Evolutionary conservation across 331 rosid genomes (phyloP).

Genomic region (Rosa hybrid): DNA sequence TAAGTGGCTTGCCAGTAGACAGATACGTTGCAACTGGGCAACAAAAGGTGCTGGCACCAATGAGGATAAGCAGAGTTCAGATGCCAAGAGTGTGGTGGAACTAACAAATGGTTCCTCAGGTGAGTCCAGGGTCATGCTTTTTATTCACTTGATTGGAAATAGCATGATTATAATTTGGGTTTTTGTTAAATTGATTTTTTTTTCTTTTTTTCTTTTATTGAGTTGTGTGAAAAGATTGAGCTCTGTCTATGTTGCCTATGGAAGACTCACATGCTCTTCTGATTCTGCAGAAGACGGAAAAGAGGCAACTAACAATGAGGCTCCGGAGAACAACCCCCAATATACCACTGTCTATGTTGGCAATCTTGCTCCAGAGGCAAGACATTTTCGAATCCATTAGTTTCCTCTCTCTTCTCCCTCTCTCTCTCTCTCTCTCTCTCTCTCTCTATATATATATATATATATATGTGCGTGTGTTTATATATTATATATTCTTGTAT

Average conservation of each 20-base stretch:
- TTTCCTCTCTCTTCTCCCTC: neutral
- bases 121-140: constrained; percentile 30
- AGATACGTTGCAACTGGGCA: constrained; percentile 99
- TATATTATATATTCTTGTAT: neutral
- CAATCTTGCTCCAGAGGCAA: constrained; percentile 89
- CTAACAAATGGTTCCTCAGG: constrained; percentile 94
- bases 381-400: constrained; percentile 15
- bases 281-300: constrained; percentile 81
- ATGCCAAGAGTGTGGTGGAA: constrained; percentile 80
- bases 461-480: too few species aligned
- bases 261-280: constrained; percentile 17
- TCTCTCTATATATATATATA: neutral
- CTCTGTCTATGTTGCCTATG: constrained; percentile 4
- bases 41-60: constrained; percentile 81
- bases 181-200: neutral
- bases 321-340: constrained; percentile 93
- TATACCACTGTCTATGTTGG: constrained; percentile 97
- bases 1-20: constrained; percentile 98
- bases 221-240: constrained; percentile 8
- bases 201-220: neutral
- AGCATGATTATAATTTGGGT: neutral
- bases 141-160: neutral
- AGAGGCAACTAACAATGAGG: constrained; percentile 66
- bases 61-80: constrained; percentile 83
- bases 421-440: constrained; percentile 12